phyloP scores from a whole-genome alignment of 2,329 filamentous ascomycete genomes.

The Claviceps maximensis region DNA sequence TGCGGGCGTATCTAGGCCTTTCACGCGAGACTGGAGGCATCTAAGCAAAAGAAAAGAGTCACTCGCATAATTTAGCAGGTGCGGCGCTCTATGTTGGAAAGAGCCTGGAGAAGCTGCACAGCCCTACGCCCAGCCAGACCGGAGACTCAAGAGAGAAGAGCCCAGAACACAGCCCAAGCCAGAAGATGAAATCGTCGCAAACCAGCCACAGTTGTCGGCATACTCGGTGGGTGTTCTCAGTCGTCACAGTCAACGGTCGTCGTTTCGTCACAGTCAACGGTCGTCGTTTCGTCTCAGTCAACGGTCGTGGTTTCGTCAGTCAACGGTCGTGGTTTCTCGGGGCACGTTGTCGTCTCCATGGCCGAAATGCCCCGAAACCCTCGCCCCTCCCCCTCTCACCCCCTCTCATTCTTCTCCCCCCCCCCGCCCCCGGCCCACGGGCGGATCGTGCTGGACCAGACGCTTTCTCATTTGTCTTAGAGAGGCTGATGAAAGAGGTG shows the following conservation, averaged over 20 bases:
- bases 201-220: too few species aligned
- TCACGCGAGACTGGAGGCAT: neutral
- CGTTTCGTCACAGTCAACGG: too few species aligned
- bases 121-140: too few species aligned
- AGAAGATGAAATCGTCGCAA: too few species aligned
- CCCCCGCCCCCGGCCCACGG: constrained; percentile 1
- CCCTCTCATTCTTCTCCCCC: neutral
- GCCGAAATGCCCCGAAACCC: constrained; percentile 13
- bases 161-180: neutral
- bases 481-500: neutral
- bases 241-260: too few species aligned
- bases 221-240: too few species aligned
- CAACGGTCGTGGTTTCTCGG: constrained; percentile 3
- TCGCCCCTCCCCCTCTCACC: neutral
- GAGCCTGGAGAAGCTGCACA: neutral
- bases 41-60: neutral
- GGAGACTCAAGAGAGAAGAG: too few species aligned
- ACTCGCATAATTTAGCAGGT: too few species aligned
- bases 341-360: constrained; percentile 14
- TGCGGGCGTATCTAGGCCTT: neutral
- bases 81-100: too few species aligned
- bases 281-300: too few species aligned
- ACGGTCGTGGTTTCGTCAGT: neutral
- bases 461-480: neutral
- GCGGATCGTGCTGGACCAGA: neutral